Base-by-base conservation (phyloP, 2,329 filamentous ascomycete species). In the Mollisiaceae sp. region DNA sequence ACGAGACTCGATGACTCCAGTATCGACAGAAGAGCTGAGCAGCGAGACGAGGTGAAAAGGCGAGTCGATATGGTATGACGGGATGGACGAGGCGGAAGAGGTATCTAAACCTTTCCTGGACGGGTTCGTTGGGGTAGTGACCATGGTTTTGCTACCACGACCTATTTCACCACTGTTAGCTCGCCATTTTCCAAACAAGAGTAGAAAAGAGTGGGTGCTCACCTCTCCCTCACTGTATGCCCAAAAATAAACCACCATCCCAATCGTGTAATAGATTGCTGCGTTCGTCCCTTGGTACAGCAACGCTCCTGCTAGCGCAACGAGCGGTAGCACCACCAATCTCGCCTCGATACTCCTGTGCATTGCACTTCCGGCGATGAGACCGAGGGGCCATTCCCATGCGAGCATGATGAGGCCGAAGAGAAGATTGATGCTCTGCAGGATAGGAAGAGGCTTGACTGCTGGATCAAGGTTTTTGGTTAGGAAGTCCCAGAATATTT, bases 221-320 rank as follows among this genome's bases (percentile, higher is more conserved):
- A 97, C 94, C 89, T 99, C 95, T 79, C 95, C 95, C 79, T 99
- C 94, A 74, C 91, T 95, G 75, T 96, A 98, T 1, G 92, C 95
- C 94, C 94, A 97, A 74, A 98, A 97, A 79, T 98, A 99, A 15
- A 95, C 89, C 8, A 82, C 83, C 81, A 96, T 89, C 22, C 90
- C 94, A 68, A 97, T 86, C 32, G 96, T 77, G 77, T 98, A 97
- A 81, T 98, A 99, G 60, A 98, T 81, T 4, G 92, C 95, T 2
- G 94, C 85, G 77, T 99, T 97, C 35, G 94, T 97, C 65, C 89
- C 91, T 78, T 98, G 95, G 78, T 99, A 99, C 69, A 97, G 82
- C 69, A 99, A 83, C 35, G 90, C 83, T 6, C 92, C 88, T 22
- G 89, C 82, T 50, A 98, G 82, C 9, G 91, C 88, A 54, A 88